phyloP scores from a whole-genome alignment of 1,284 basidiomycete species.

The Irpex sp. region DNA sequence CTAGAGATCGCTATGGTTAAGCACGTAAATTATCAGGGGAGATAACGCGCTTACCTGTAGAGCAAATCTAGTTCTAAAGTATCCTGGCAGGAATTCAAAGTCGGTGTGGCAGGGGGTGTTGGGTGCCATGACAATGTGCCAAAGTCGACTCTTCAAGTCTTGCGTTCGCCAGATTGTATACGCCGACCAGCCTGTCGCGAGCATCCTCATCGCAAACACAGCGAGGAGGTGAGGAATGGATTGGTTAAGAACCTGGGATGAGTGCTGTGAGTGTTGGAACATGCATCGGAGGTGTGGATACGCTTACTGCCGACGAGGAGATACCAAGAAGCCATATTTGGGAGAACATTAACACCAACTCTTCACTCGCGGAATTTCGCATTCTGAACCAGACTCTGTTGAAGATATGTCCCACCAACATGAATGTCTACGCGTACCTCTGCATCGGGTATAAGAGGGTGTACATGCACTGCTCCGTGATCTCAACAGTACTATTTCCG shows the following conservation, averaged over 20 bases:
- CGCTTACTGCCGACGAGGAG: constrained; percentile 40
- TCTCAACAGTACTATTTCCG: constrained; percentile 14
- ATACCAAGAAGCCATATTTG: constrained; percentile 59
- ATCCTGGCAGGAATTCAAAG: constrained; percentile 44
- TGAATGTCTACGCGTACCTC: constrained; percentile 29
- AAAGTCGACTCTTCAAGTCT: constrained; percentile 31
- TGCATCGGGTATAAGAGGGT: constrained; percentile 41
- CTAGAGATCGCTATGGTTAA: constrained; percentile 23
- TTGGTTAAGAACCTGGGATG: constrained; percentile 37
- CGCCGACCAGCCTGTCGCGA: constrained; percentile 47
- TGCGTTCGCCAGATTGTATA: constrained; percentile 47
- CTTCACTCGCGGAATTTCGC: constrained; percentile 44
- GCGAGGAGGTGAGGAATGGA: constrained; percentile 40
- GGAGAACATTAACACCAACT: constrained; percentile 44
- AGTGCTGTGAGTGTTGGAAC: neutral
- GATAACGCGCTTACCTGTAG: constrained; percentile 28
- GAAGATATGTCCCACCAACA: neutral
- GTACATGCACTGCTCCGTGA: constrained; percentile 36
- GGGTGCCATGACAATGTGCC: constrained; percentile 34
- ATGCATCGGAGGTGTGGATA: neutral
- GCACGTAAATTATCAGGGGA: neutral
- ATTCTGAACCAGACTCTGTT: constrained; percentile 23
- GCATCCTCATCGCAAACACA: constrained; percentile 40
- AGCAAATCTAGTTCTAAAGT: constrained; percentile 36
- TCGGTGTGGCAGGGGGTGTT: constrained; percentile 46